Percentiles rank a stretch among this genome's conserved stretches.
Evolutionary conservation across 345 rosid species (phyloP).

Genomic region (Corymbia maculata): DNA sequence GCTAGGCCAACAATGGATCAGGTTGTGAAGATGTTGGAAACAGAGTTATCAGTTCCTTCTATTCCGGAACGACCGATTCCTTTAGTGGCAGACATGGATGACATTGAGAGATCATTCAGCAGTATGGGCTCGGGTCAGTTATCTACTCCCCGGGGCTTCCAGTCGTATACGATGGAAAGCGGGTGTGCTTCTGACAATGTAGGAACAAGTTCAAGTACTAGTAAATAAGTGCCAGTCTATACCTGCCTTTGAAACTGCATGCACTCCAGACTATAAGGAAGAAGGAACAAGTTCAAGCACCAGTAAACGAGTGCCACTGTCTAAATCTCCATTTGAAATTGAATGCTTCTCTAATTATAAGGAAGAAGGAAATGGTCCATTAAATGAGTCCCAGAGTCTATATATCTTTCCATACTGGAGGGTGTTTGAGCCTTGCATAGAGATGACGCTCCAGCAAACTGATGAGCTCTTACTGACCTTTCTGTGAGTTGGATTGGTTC

Average conservation of each 20-base stretch:
- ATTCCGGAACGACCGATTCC: constrained; percentile 83
- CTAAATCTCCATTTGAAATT: not conserved
- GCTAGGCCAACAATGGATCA: constrained; percentile 96
- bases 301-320: not conserved
- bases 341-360: not conserved
- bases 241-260: not conserved
- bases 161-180: constrained; percentile 28
- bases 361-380: not conserved
- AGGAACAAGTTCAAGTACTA: not conserved
- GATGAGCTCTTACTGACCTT: not conserved
- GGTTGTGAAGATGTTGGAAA: constrained; percentile 88
- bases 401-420: not conserved
- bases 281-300: not conserved
- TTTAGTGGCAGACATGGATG: constrained; percentile 52
- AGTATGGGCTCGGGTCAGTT: constrained; percentile 61
- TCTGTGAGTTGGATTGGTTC: not conserved
- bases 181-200: constrained; percentile 12
- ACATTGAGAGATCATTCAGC: constrained; percentile 64
- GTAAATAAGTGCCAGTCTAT: not conserved
- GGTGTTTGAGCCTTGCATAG: not conserved
- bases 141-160: constrained; percentile 54
- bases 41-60: constrained; percentile 52
- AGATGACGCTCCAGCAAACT: not conserved
- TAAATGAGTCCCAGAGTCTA: not conserved
- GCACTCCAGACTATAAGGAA: not conserved